phyloP scores from a whole-genome alignment of 2,329 filamentous ascomycete genomes.

The Trichoderma cornu-damae region DNA sequence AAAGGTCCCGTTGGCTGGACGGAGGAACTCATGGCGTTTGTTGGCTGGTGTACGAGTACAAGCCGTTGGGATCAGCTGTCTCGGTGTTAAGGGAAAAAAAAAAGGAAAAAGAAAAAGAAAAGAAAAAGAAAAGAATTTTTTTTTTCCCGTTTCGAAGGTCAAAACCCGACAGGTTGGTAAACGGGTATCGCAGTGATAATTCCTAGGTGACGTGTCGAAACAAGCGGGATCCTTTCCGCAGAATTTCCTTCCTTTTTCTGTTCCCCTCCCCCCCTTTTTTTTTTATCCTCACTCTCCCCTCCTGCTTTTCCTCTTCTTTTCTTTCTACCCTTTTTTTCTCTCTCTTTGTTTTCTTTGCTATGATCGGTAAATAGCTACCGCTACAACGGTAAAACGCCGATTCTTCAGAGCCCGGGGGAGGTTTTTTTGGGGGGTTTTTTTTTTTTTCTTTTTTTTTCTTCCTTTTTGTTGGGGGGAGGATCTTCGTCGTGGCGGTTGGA shows the following conservation, averaged over 20 bases:
- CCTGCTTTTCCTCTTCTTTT: background rate
- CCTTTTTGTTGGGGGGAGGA: background rate
- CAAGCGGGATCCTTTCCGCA: constrained; percentile 4
- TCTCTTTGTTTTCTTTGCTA: background rate
- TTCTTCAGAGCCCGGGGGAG: no score
- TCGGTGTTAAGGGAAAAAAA: background rate
- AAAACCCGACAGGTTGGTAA: constrained; percentile 5
- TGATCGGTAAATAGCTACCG: no score
- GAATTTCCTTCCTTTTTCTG: background rate
- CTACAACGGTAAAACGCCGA: no score
- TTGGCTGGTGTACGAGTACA: constrained; percentile 5
- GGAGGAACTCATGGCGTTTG: constrained; percentile 39
- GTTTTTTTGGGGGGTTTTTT: no score
- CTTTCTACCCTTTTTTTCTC: background rate
- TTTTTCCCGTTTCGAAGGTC: background rate
- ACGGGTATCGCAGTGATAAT: background rate
- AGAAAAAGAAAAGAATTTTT: no score
- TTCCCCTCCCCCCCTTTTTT: background rate
- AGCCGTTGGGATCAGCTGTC: background rate
- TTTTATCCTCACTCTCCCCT: background rate
- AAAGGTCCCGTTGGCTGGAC: constrained; percentile 35
- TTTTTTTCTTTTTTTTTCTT: background rate
- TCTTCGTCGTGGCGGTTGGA: background rate
- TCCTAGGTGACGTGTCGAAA: background rate
- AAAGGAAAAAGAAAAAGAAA: no score